Evolutionary conservation across 1,284 basidiomycete genomes (phyloP).

Genomic region (Ustilago sp.): DNA sequence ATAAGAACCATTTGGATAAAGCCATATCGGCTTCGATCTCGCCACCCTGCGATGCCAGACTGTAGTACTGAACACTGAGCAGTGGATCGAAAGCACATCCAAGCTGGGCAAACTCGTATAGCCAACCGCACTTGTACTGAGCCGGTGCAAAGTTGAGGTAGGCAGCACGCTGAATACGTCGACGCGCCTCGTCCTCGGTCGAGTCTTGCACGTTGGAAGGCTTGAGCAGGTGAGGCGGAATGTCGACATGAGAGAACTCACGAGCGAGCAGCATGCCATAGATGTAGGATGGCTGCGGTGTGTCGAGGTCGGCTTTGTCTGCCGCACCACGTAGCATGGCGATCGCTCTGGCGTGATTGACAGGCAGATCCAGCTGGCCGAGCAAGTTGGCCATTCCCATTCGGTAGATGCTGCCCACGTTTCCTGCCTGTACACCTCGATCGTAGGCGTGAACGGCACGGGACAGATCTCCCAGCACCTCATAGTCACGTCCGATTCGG

Average conservation of each 20-base stretch:
- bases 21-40: constrained; percentile 96
- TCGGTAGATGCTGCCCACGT: constrained; percentile 80
- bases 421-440: constrained; percentile 77
- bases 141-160: constrained; percentile 87
- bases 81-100: constrained; percentile 89
- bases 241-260: constrained; percentile 67
- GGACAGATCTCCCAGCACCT: constrained; percentile 79
- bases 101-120: constrained; percentile 88
- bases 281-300: constrained; percentile 85
- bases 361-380: constrained; percentile 81
- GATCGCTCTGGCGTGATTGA: constrained; percentile 76
- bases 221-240: constrained; percentile 49
- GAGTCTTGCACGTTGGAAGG: constrained; percentile 62
- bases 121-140: constrained; percentile 87
- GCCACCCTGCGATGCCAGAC: constrained; percentile 74
- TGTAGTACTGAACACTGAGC: constrained; percentile 91
- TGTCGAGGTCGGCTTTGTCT: constrained; percentile 78
- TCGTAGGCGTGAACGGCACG: constrained; percentile 86
- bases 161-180: constrained; percentile 80
- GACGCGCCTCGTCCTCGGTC: constrained; percentile 50
- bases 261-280: constrained; percentile 83
- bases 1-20: constrained; percentile 93
- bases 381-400: constrained; percentile 87
- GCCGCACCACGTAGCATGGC: constrained; percentile 83
- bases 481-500: constrained; percentile 88